Evolutionary conservation across 2,329 filamentous ascomycete genomes (phyloP), one percentile per base, ranked within the genome.

Genomic region (Cryoendolithus antarcticus): DNA sequence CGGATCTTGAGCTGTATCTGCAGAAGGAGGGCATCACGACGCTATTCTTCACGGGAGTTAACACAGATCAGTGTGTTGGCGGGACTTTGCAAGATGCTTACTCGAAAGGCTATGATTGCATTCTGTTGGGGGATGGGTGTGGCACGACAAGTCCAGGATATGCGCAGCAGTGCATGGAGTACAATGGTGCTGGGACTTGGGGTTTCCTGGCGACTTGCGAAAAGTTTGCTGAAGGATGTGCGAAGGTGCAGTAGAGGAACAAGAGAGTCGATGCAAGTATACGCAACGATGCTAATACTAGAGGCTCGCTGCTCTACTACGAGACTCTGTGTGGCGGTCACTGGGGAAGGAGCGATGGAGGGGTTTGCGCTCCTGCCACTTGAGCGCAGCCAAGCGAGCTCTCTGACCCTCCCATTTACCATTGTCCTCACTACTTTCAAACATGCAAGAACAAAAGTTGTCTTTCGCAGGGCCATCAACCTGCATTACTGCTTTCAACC

Each of bases 11-110:
- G 39, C 54, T 56, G 30, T 64, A 61, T 30, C 52, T 75, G 37
- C 50, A 61, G 35, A 42, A 54, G 31, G 46, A 61, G 35, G 59
- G 60, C 0, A 65, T 64, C 41, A 64, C 46, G 33, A 76, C 71
- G 4, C 50, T 77, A 33, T 49, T 78, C 12, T 75, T 77, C 45
- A 58, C 69, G 1, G 74, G 74, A 0, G 73, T 76, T 9, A 77
- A 78, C 49, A 75, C 73, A 2, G 73, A 78, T 55, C 72, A 76
- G 51, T 77, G 74, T 49, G 73, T 78, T 6, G 61, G 69, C 13
- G 70, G 71, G 1, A 75, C 71, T 9, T 55, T 76, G 42, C 60
- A 64, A 35, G 72, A 78, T 57, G 70, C 68, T 2, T 73, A 70
- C 47, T 69, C 64, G 46, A 65, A 63, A 44, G 73, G 74, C 0